Base-by-base conservation (phyloP, 1,284 basidiomycete genomes). In the Cutaneotrichosporon mucoides region DNA sequence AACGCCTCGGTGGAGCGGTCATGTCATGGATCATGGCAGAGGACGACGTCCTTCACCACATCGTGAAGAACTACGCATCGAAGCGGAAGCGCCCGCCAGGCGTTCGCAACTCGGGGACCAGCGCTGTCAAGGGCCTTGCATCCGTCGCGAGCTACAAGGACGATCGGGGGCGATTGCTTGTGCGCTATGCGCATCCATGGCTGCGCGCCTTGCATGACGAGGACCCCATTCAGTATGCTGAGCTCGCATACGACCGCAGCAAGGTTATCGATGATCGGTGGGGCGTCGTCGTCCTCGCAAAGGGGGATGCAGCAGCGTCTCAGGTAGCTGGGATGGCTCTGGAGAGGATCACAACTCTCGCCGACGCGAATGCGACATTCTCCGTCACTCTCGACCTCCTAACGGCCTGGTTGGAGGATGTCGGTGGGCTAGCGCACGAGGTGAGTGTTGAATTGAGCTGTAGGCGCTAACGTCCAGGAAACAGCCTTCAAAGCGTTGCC, bases 311-410 rank as follows among this genome's bases (percentile, higher is more conserved):
- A n/a, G 61, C 54, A 11, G 36, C 47, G 11, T 44, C 58, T 10
- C 57, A 59, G 16, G 65, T 72, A 4, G 73, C 73, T 9, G 66
- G 59, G 10, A 54, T 63, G 16, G 70, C 72, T 0, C 55, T 75
- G 5, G 68, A 71, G 16, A 53, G 70, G 4, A 68, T 76, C 57
- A 60, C 64, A 0, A 41, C 62, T 1, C 57, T 76, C 6, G 58
- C 62, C 0, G 73, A 76, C 47, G 63, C 67, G 1, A 62, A 63
- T 8, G 81, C 87, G 1, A 73, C 83, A 2, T 89, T 88, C 73
- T 84, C 80, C 11, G 78, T 81, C 2, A 84, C 86, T 58, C 84
- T 89, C 57, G 82, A 83, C 50, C 72, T 90, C 8, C 82, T 89
- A 64, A 73, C 84, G 15, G 80, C 79, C 33, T 90, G 88, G 87